Evolutionary conservation across 2,329 filamentous ascomycete genomes (phyloP).

Genomic region (Cladophialophora exuberans): DNA sequence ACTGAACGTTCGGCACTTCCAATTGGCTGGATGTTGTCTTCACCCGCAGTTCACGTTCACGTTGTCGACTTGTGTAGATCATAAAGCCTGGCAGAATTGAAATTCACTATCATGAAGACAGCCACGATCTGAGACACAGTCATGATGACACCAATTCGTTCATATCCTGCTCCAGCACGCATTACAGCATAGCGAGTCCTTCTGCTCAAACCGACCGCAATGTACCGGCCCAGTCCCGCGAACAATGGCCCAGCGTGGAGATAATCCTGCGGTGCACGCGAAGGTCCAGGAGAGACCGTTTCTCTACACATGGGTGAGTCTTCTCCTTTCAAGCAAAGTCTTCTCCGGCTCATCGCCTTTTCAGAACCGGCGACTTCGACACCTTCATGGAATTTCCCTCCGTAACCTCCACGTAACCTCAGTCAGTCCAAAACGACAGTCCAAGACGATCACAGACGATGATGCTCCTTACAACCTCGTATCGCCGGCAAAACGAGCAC

Average conservation of each 20-base stretch:
- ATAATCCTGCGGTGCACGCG: constrained; percentile 13
- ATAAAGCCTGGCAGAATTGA: no score
- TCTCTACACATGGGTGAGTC: constrained; percentile 55
- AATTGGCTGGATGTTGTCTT: constrained; percentile 1
- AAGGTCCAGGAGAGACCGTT: constrained; percentile 46
- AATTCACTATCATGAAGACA: no score
- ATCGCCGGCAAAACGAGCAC: constrained; percentile 68
- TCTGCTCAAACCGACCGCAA: no score
- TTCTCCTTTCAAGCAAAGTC: not conserved
- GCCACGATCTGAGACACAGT: no score
- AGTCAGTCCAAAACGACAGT: constrained; percentile 53
- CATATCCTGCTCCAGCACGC: no score
- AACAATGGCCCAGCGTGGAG: constrained; percentile 25
- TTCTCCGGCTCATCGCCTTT: not conserved
- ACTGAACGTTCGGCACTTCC: not conserved
- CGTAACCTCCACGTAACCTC: constrained; percentile 77
- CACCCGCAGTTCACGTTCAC: no score
- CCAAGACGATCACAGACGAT: constrained; percentile 74
- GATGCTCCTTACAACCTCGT: constrained; percentile 69
- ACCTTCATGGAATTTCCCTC: constrained; percentile 82
- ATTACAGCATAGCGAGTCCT: no score
- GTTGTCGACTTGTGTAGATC: not conserved
- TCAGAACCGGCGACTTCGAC: constrained; percentile 83
- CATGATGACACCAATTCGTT: no score
- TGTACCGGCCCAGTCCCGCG: constrained; percentile 15